Evolutionary conservation across 345 rosid genomes (phyloP).

Genomic region (Acer negundo): DNA sequence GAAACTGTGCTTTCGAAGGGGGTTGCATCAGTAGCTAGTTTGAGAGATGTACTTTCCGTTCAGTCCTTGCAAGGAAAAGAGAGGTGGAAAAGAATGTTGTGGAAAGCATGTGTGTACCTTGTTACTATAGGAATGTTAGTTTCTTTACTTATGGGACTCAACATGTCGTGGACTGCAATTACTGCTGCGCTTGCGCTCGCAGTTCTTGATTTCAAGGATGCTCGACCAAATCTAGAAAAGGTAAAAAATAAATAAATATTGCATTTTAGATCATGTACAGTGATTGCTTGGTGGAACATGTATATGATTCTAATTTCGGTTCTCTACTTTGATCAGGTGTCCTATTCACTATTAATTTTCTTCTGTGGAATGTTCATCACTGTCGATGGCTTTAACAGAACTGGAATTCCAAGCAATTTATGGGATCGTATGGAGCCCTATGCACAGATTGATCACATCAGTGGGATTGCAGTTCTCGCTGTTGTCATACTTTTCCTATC

Average conservation of each 20-base stretch:
- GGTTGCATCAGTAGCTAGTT: no score
- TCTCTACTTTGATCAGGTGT: slow-evolving; percentile 52
- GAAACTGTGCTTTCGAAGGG: slow-evolving; percentile 4
- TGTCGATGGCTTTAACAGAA: slow-evolving; percentile 76
- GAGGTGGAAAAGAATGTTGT: slow-evolving; percentile 52
- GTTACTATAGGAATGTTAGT: slow-evolving; percentile 70
- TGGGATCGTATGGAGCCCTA: slow-evolving; percentile 87
- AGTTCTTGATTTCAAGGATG: slow-evolving; percentile 84
- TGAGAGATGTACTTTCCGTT: slow-evolving; percentile 8
- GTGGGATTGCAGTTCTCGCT: slow-evolving; percentile 64
- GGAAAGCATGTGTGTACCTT: slow-evolving; percentile 68
- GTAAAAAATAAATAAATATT: slow-evolving; percentile 34
- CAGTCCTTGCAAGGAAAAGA: slow-evolving; percentile 27
- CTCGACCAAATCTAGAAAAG: slow-evolving; percentile 78
- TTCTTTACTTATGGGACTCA: slow-evolving; percentile 66
- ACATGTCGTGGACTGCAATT: slow-evolving; percentile 93
- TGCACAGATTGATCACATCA: slow-evolving; percentile 44
- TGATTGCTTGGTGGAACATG: no score
- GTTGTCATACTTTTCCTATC: slow-evolving; percentile 67
- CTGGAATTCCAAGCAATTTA: slow-evolving; percentile 72
- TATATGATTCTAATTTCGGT: no score
- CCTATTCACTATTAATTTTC: slow-evolving; percentile 76
- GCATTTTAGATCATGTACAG: not conserved
- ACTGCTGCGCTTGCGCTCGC: slow-evolving; percentile 83
- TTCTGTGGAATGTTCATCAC: slow-evolving; percentile 94